Conservation (phyloP, 768 basidiomycete species). For the Galerina sulciceps region DNA sequence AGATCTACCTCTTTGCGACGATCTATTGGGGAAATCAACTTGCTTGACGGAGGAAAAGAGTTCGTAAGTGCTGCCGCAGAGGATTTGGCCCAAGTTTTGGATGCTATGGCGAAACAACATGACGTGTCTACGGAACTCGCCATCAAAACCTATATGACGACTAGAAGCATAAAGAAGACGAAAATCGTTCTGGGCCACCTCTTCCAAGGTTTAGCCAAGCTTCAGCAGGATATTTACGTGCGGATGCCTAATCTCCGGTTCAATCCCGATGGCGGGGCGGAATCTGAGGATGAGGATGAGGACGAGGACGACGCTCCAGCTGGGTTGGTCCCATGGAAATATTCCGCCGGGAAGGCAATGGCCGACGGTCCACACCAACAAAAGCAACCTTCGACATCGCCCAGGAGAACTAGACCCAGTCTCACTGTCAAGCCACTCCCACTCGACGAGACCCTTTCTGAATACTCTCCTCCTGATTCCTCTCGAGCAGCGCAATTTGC, state of each 20-base stretch:
- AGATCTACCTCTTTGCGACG: conserved; percentile 1
- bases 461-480: conserved; percentile 22
- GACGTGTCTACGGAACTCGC: conserved; percentile 16
- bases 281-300: neutral
- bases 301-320: conserved; percentile 10
- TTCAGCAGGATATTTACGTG: conserved; percentile 1
- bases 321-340: conserved; percentile 6
- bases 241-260: neutral
- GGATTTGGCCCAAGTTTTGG: conserved; percentile 3
- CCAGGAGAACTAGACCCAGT: conserved; percentile 14
- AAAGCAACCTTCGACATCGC: neutral
- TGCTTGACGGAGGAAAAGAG: neutral
- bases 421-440: conserved; percentile 18
- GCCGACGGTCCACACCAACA: neutral
- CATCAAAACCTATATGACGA: conserved; percentile 11
- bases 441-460: conserved; percentile 9
- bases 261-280: neutral
- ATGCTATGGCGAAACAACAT: conserved; percentile 9
- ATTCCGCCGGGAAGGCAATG: neutral
- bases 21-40: conserved; percentile 5
- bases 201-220: neutral
- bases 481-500: conserved; percentile 30
- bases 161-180: conserved; percentile 14
- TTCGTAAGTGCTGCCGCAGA: conserved; percentile 11
- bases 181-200: conserved; percentile 8